Evolutionary conservation across 164 flowering plant species (phyloP).

Genomic region (Chloranthus sessilifolius): DNA sequence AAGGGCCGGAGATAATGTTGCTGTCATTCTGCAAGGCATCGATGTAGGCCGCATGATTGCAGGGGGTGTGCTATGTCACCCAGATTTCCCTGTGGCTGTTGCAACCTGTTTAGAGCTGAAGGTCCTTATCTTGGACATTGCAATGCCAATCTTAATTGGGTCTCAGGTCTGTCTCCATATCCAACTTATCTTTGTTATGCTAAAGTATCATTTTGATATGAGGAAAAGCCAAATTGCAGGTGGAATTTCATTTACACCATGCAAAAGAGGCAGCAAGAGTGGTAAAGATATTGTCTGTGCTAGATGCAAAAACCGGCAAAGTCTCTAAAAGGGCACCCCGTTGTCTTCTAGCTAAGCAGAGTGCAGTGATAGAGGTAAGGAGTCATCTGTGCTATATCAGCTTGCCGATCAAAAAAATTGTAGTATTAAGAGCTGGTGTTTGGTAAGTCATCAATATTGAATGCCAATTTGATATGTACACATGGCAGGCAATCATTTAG

Average conservation of each 20-base stretch:
- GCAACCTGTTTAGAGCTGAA: conserved; percentile 77
- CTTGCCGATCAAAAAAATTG: background rate
- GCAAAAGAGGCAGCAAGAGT: conserved; percentile 83
- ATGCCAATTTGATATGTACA: too few relatives aligned
- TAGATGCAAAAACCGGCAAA: conserved; percentile 85
- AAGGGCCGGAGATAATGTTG: conserved; percentile 90
- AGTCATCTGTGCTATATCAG: too few relatives aligned
- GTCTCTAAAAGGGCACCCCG: conserved; percentile 73
- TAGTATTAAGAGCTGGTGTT: too few relatives aligned
- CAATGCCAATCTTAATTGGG: conserved; percentile 68
- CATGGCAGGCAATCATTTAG: too few relatives aligned
- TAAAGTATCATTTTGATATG: background rate
- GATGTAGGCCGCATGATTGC: conserved; percentile 53
- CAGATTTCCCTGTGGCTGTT: conserved; percentile 73
- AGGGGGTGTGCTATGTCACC: conserved; percentile 95
- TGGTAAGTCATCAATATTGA: too few relatives aligned
- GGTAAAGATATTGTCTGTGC: conserved; percentile 52
- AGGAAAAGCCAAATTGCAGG: conserved; percentile 30
- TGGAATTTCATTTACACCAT: conserved; percentile 88
- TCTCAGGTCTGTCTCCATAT: conserved; percentile 50
- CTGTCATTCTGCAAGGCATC: conserved; percentile 66
- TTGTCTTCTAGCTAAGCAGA: conserved; percentile 71
- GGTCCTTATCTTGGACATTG: conserved; percentile 64
- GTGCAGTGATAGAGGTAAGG: conserved; percentile 77
- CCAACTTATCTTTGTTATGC: background rate